These are phyloP conservation scores for Neopestalotiopsis sp. DNA, from an alignment of 2,329 filamentous ascomycete species.

Conservation along the genomic window DNA sequence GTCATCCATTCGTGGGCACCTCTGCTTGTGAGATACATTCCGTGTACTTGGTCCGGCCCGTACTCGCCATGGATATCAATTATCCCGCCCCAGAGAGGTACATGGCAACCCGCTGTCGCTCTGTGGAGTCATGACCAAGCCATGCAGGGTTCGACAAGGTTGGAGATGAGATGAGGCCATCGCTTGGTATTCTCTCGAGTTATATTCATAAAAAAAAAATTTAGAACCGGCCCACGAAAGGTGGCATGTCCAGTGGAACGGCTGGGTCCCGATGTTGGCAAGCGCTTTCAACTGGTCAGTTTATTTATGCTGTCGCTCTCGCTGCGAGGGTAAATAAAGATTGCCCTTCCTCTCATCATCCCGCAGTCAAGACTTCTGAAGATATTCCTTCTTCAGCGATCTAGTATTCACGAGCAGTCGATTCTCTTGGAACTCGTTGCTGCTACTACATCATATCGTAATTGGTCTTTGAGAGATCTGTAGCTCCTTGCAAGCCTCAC, in stretches of 20 bases:
- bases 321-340: slow-evolving; percentile 1
- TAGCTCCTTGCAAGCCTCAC: background rate
- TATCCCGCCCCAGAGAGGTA: slow-evolving; percentile 8
- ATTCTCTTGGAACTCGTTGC: background rate
- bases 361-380: background rate
- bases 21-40: background rate
- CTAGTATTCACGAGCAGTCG: background rate
- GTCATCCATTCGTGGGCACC: background rate
- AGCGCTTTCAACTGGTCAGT: slow-evolving; percentile 2
- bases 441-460: background rate
- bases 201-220: slow-evolving; percentile 2
- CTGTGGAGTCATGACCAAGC: background rate
- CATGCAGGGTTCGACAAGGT: slow-evolving; percentile 16
- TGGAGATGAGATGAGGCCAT: slow-evolving; percentile 14
- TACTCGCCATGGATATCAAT: background rate
- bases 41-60: background rate
- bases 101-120: background rate
- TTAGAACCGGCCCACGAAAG: slow-evolving; percentile 6
- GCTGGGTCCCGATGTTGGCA: background rate
- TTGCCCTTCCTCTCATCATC: background rate
- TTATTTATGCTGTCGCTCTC: slow-evolving; percentile 14
- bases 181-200: slow-evolving; percentile 11
- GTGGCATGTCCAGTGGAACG: slow-evolving; percentile 17
- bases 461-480: background rate
- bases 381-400: background rate